Evolutionary conservation across 1,284 basidiomycete genomes (phyloP).

Genomic region (Austroboletus niveus): DNA sequence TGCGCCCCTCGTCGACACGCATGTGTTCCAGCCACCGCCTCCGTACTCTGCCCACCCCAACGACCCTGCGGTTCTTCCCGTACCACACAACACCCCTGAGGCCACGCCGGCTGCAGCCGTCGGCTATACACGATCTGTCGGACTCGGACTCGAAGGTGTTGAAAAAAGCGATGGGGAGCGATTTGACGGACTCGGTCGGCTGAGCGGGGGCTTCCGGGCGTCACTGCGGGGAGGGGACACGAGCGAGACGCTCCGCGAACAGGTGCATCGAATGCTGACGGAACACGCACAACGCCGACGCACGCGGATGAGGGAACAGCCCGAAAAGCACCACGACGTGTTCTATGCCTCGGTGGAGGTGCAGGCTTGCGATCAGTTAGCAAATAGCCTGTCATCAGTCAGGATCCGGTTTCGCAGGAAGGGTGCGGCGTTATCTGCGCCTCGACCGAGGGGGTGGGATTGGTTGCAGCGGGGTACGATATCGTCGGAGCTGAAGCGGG

Average conservation of each 20-base stretch:
- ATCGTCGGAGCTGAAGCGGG: constrained; percentile 31
- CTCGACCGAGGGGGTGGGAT: constrained; percentile 4
- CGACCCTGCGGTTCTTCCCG: constrained; percentile 13
- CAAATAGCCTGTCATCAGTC: not conserved
- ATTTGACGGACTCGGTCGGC: constrained; percentile 28
- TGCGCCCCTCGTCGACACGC: constrained; percentile 26
- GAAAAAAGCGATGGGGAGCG: constrained; percentile 22
- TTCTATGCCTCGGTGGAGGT: constrained; percentile 25
- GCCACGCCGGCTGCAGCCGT: not conserved
- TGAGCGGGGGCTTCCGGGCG: constrained; percentile 26
- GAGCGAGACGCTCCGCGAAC: constrained; percentile 11
- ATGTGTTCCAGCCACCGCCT: constrained; percentile 28
- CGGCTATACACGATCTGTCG: constrained; percentile 7
- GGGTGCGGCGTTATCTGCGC: constrained; percentile 23
- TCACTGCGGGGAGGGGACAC: constrained; percentile 2
- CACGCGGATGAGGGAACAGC: constrained; percentile 15
- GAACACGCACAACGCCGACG: constrained; percentile 21
- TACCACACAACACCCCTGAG: constrained; percentile 30
- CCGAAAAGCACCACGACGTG: constrained; percentile 25
- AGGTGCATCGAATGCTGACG: constrained; percentile 18
- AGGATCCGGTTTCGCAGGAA: constrained; percentile 15
- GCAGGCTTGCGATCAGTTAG: not conserved
- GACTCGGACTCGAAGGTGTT: constrained; percentile 26
- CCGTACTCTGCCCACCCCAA: constrained; percentile 18
- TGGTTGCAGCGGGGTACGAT: constrained; percentile 21